Percentiles rank a stretch among this genome's conserved stretches.
Conservation (phyloP, 257 asterid species). For the Apocynum venetum region DNA sequence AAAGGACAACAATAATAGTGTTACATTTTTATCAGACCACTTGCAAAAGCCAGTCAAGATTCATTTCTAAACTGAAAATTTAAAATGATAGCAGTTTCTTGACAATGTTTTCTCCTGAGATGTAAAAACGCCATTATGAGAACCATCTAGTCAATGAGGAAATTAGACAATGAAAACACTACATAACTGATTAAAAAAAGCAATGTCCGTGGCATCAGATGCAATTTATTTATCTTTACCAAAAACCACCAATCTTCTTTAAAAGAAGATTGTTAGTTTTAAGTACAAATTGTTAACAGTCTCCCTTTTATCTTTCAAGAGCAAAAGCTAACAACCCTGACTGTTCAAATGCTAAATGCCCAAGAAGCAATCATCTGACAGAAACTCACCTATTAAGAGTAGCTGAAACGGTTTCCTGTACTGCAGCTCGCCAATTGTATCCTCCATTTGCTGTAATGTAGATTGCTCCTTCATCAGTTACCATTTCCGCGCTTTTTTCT, state of each 20-base stretch:
- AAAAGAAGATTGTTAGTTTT: not conserved
- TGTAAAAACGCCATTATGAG: not conserved
- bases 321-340: not conserved
- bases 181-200: not conserved
- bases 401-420: slow-evolving; percentile 97
- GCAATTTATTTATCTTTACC: not conserved
- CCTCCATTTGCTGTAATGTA: slow-evolving; percentile 89
- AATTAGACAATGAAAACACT: not conserved
- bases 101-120: not conserved
- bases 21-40: not conserved
- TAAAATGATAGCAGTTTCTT: not conserved
- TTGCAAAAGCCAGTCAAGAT: not conserved
- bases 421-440: slow-evolving; percentile 98
- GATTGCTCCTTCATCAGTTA: slow-evolving; percentile 94
- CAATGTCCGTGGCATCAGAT: not conserved
- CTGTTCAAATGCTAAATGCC: not conserved
- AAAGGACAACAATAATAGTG: not conserved
- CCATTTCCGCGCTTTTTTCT: slow-evolving; percentile 89
- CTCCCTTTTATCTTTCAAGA: not conserved
- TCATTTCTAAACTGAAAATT: not conserved
- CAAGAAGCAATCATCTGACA: not conserved
- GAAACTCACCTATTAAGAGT: slow-evolving; percentile 76
- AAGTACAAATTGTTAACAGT: not conserved
- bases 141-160: not conserved
- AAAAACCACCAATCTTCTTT: not conserved